Evolutionary conservation across 306 rosid species (phyloP).

Genomic region (Mimosa pudica): DNA sequence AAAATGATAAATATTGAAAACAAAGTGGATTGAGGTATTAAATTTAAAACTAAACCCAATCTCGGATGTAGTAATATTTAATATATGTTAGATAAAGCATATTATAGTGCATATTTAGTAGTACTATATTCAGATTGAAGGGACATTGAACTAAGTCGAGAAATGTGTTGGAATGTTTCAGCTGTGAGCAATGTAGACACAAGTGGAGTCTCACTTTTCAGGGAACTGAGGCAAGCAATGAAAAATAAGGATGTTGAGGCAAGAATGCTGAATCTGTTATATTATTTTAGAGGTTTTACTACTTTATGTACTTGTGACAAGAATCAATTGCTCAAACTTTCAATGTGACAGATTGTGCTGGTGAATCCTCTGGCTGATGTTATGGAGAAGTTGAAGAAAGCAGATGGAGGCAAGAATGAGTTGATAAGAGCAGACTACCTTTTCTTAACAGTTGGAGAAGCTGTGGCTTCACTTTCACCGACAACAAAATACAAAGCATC

Average conservation of each 20-base stretch:
- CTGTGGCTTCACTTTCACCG: slow-evolving; percentile 64
- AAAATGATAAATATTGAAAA: too few relatives aligned
- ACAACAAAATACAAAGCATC: slow-evolving; percentile 46
- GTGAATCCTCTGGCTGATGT: slow-evolving; percentile 95
- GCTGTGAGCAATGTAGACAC: slow-evolving; percentile 90
- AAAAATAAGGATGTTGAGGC: slow-evolving; percentile 63
- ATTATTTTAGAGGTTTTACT: slow-evolving; percentile 5
- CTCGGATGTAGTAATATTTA: too few relatives aligned
- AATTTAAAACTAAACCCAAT: too few relatives aligned
- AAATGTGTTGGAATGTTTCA: slow-evolving; percentile 40
- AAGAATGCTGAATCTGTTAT: slow-evolving; percentile 27
- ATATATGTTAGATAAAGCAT: neutral
- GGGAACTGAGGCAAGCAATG: slow-evolving; percentile 58
- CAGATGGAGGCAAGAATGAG: slow-evolving; percentile 48
- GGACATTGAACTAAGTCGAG: neutral
- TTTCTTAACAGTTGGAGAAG: slow-evolving; percentile 77
- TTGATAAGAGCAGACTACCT: slow-evolving; percentile 49
- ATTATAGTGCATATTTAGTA: neutral
- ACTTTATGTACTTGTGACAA: neutral
- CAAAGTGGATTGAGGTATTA: too few relatives aligned
- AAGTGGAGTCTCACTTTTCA: slow-evolving; percentile 77
- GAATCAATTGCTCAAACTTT: neutral
- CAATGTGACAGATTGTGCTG: slow-evolving; percentile 62
- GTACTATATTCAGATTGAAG: neutral
- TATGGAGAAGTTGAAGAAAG: slow-evolving; percentile 59